Conservation (phyloP, 495 filamentous ascomycete genomes). For the Hypoxylon intermedium region DNA sequence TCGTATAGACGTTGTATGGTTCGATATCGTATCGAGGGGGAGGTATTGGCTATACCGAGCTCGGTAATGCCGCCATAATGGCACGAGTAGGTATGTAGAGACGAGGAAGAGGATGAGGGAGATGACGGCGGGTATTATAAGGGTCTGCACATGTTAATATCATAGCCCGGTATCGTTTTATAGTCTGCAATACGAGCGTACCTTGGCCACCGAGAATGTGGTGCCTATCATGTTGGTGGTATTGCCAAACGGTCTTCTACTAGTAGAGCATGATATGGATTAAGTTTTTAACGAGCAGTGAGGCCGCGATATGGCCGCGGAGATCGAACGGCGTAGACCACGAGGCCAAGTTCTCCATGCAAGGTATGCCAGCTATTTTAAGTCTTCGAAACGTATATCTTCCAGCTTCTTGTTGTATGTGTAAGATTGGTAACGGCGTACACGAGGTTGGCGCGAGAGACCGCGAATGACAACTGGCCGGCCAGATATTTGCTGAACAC, state of each 20-base stretch:
- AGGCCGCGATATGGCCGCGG: neutral
- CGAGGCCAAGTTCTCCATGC: neutral
- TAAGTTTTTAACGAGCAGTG: neutral
- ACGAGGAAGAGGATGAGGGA: constrained; percentile 77
- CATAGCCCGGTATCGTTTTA: neutral
- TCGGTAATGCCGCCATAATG: constrained; percentile 77
- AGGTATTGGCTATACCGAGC: constrained; percentile 76
- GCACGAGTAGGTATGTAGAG: constrained; percentile 72
- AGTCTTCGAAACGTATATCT: neutral
- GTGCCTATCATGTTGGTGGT: constrained; percentile 42
- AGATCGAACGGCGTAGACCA: neutral
- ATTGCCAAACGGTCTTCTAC: constrained; percentile 30
- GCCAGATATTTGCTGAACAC: neutral
- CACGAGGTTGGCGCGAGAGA: neutral
- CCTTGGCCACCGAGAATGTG: constrained; percentile 56
- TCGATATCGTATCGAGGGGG: constrained; percentile 68
- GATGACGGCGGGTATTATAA: constrained; percentile 79
- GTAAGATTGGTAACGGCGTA: neutral
- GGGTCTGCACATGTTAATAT: constrained; percentile 59
- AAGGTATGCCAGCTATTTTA: neutral
- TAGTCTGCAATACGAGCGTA: constrained; percentile 22
- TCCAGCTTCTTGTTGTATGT: neutral
- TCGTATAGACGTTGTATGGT: constrained; percentile 66
- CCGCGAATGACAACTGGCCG: neutral
- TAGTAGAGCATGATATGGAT: constrained; percentile 18